Evolutionary conservation across 164 flowering plant species (phyloP), one percentile per base, ranked within the genome.

Genomic region (Sextonia rubra): DNA sequence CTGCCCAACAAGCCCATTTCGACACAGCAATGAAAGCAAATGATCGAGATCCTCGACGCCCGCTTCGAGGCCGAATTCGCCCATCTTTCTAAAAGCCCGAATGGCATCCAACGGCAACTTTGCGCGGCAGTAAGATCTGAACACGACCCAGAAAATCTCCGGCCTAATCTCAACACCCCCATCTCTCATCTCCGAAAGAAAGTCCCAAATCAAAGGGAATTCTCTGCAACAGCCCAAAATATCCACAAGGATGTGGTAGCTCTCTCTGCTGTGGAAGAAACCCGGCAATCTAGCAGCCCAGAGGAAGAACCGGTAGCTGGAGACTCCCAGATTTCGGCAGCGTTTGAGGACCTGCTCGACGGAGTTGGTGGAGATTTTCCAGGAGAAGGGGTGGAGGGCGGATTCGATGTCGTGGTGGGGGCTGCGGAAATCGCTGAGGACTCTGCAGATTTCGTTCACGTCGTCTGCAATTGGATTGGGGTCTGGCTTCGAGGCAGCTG

Each of bases 131-230:
- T 95, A 95, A 29, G 86, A 82, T 74, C 88, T 78, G 71, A 91
- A 95, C 23, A 95, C 73, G 58, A 87, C 30, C 90, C 90, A 85
- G 77, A 95, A 93, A 23, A 88, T 26, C 26, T 83, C 80, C 0
- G 82, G 78, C 68, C 52, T 75, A n/a, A 93, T 78, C 56, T 83
- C 82, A 60, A 63, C 72, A 30, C 72, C 67, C 17, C 70, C 77
- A 24, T 71, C 88, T 77, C 81, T 87, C 74, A 89, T 76, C 78
- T 88, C 92, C 1, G 71, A 61, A 29, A 95, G 83, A 72, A 93
- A 85, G 78, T 91, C 94, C 99, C 99, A 92, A 11, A 94, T 73
- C 69, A 91, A 66, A 32, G 97, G 93, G 71, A 91, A 94, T 68
- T 92, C 92, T 64, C 82, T 88, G 69, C 86, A 83, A 74, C 87